A percentile compares a stretch with the other conserved stretches of the same genome.
Conservation (phyloP, 140 eudicot genomes). For the Cichorium intybus region DNA sequence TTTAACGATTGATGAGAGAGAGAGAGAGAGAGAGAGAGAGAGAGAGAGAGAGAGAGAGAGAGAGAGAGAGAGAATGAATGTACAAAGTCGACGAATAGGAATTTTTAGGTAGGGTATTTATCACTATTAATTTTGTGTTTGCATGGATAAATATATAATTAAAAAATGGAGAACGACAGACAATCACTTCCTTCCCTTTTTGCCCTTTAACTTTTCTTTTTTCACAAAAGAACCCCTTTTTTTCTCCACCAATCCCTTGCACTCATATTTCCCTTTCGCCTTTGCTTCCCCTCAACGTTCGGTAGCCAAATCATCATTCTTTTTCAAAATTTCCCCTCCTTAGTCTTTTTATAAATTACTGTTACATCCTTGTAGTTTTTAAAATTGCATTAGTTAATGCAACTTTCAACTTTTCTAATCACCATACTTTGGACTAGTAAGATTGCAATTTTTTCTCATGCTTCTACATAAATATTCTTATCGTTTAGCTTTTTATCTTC, state of each 20-base stretch:
- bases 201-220: slow-evolving; percentile 31
- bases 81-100: no score
- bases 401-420: background rate
- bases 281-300: slow-evolving; percentile 80
- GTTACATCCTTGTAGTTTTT: slow-evolving; percentile 3
- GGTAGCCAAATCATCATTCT: slow-evolving; percentile 40
- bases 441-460: background rate
- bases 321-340: slow-evolving; percentile 3
- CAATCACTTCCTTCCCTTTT: slow-evolving; percentile 16
- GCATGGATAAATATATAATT: background rate
- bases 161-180: background rate
- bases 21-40: no score
- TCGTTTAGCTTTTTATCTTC: background rate
- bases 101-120: background rate
- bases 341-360: background rate
- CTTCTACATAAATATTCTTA: background rate
- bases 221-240: slow-evolving; percentile 15
- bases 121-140: background rate
- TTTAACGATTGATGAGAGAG: no score
- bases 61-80: no score
- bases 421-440: background rate
- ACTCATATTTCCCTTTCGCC: slow-evolving; percentile 47
- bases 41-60: no score
- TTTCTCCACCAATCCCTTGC: slow-evolving; percentile 39
- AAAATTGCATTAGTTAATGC: background rate